These are phyloP conservation scores for Yarrowia sp. DNA, from an alignment of 805 yeast genomes.

Conservation along the genomic window DNA sequence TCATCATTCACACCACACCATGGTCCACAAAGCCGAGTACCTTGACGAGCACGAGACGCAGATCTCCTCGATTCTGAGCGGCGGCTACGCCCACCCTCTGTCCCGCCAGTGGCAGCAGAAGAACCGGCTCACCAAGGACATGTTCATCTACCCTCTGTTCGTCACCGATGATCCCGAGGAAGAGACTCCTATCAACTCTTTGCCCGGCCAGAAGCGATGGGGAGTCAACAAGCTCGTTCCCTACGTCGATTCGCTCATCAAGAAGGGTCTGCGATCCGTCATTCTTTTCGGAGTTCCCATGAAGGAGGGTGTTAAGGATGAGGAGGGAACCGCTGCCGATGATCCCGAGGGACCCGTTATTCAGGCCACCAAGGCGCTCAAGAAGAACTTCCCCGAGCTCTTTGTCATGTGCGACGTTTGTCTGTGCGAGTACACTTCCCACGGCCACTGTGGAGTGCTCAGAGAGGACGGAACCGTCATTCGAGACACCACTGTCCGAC, in stretches of 20 bases:
- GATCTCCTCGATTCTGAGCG: conserved; percentile 81
- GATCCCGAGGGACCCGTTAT: conserved; percentile 97
- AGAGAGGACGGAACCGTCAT: conserved; percentile 86
- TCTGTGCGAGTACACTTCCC: conserved; percentile 93
- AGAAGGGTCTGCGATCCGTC: conserved; percentile 84
- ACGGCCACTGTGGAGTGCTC: conserved; percentile 97
- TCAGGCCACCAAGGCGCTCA: conserved; percentile 70
- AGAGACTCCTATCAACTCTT: conserved; percentile 71
- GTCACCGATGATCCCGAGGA: conserved; percentile 83
- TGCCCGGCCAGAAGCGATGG: conserved; percentile 87
- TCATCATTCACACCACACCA: conserved; percentile 23
- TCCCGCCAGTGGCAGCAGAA: conserved; percentile 91
- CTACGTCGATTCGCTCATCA: conserved; percentile 70
- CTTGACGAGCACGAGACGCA: conserved; percentile 63
- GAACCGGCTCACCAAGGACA: conserved; percentile 79
- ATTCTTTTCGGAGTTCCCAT: conserved; percentile 92
- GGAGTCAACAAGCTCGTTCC: conserved; percentile 82
- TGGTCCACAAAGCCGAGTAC: conserved; percentile 66
- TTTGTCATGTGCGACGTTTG: conserved; percentile 95
- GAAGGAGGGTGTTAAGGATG: conserved; percentile 77
- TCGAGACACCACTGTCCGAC: conserved; percentile 72
- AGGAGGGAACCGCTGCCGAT: conserved; percentile 87
- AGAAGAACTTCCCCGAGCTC: conserved; percentile 74
- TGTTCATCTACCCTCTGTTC: conserved; percentile 93
- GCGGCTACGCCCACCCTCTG: conserved; percentile 93